Evolutionary conservation across 2,329 filamentous ascomycete genomes (phyloP).

Genomic region (Malbranchea cinnamomea): DNA sequence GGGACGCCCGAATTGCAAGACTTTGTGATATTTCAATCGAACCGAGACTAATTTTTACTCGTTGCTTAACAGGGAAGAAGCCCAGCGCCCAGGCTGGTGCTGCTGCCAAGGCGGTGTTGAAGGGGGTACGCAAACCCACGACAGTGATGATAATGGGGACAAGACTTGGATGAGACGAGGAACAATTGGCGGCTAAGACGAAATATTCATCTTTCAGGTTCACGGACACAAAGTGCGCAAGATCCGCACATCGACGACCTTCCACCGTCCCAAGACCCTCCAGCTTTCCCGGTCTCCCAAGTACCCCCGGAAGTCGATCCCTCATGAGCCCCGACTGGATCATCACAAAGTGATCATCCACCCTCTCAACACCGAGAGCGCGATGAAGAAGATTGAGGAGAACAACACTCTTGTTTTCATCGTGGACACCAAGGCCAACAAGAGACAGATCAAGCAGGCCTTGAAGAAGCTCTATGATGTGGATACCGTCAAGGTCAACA

Average conservation of each 20-base stretch:
- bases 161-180: too few species aligned
- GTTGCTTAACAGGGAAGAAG: slow-evolving; percentile 38
- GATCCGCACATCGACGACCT: slow-evolving; percentile 81
- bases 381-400: slow-evolving; percentile 99
- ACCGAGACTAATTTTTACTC: slow-evolving; percentile 4
- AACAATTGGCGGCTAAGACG: slow-evolving; percentile 4
- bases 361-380: slow-evolving; percentile 98
- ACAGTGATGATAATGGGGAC: background rate
- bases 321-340: slow-evolving; percentile 80
- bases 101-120: slow-evolving; percentile 90
- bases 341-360: slow-evolving; percentile 96
- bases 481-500: slow-evolving; percentile 98
- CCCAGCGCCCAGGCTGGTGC: slow-evolving; percentile 61
- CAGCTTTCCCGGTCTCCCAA: slow-evolving; percentile 79
- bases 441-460: slow-evolving; percentile 96
- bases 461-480: slow-evolving; percentile 99
- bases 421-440: slow-evolving; percentile 94
- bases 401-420: slow-evolving; percentile 99
- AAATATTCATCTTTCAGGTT: slow-evolving; percentile 31
- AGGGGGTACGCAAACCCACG: slow-evolving; percentile 55
- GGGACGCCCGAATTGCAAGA: too few species aligned
- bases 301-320: slow-evolving; percentile 92
- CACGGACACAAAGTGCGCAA: slow-evolving; percentile 81
- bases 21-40: too few species aligned
- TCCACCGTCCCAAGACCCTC: slow-evolving; percentile 97